Conservation (phyloP, 768 basidiomycete genomes). For the Leucocoprinus sp. region DNA sequence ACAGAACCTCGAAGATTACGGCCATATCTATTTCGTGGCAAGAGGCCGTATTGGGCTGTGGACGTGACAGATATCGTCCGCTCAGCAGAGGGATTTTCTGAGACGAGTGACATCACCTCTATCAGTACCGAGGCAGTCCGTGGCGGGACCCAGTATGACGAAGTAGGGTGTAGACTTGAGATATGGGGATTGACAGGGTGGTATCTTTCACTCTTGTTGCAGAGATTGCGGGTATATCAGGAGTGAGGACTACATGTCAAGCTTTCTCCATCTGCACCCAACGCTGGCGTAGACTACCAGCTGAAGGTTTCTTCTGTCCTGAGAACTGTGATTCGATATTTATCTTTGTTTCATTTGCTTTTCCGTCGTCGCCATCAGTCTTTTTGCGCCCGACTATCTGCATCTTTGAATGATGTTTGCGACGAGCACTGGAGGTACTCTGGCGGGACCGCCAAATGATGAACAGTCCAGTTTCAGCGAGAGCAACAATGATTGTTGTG, state of each 20-base stretch:
- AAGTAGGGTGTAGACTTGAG: conserved; percentile 45
- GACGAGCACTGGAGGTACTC: conserved; percentile 13
- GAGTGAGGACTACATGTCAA: conserved; percentile 14
- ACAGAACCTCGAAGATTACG: conserved; percentile 40
- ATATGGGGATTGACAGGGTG: conserved; percentile 84
- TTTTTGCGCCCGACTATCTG: conserved; percentile 27
- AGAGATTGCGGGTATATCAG: conserved; percentile 38
- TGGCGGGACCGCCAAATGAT: conserved; percentile 63
- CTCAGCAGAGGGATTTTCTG: conserved; percentile 19
- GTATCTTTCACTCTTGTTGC: conserved; percentile 65
- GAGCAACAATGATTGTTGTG: conserved; percentile 57
- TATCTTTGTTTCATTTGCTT: conserved; percentile 11
- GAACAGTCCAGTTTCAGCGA: conserved; percentile 62
- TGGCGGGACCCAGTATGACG: conserved; percentile 18
- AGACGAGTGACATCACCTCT: conserved; percentile 17
- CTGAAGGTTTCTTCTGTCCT: neutral
- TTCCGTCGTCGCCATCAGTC: conserved; percentile 20
- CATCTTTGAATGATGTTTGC: conserved; percentile 14
- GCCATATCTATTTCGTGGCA: conserved; percentile 45
- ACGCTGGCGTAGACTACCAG: conserved; percentile 7
- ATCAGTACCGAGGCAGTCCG: conserved; percentile 21
- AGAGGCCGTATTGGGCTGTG: conserved; percentile 55
- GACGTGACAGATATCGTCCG: conserved; percentile 55
- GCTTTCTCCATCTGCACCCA: conserved; percentile 5
- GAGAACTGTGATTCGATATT: conserved; percentile 4